Conservation (phyloP, 495 filamentous ascomycete species). For the Penicillium mononematosum region DNA sequence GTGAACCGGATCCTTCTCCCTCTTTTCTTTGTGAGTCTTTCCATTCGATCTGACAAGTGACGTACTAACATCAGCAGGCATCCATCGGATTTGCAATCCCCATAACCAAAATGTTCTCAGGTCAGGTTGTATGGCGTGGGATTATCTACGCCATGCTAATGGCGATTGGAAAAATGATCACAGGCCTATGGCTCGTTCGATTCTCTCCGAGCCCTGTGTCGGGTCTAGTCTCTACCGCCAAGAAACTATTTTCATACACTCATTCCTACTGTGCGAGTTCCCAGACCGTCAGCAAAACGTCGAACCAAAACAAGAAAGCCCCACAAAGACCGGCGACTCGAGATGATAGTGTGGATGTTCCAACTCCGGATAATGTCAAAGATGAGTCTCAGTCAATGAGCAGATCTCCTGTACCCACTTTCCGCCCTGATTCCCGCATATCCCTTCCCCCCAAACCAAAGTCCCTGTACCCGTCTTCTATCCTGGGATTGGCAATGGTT, state of each 20-base stretch:
- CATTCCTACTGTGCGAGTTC: constrained; percentile 10
- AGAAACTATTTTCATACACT: constrained; percentile 9
- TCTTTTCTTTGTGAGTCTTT: constrained; percentile 66
- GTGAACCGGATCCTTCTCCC: constrained; percentile 61
- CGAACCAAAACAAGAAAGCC: not conserved
- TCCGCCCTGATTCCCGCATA: not conserved
- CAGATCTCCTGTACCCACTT: not conserved
- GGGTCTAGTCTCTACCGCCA: constrained; percentile 9
- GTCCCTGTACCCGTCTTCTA: constrained; percentile 58
- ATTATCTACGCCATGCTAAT: constrained; percentile 70
- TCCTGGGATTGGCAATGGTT: constrained; percentile 65
- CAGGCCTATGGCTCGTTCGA: constrained; percentile 63
- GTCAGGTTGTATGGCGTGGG: constrained; percentile 66
- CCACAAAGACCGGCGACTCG: not conserved
- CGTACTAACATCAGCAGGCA: constrained; percentile 39
- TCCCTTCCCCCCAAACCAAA: constrained; percentile 41
- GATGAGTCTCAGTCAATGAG: not conserved
- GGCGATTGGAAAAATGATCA: constrained; percentile 61
- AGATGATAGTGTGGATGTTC: not conserved
- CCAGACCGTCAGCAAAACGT: not conserved
- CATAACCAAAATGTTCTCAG: constrained; percentile 65
- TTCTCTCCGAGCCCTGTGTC: constrained; percentile 28
- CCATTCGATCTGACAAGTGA: not conserved
- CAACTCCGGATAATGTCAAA: not conserved
- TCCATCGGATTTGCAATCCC: constrained; percentile 81